Conservation (phyloP, 768 basidiomycete genomes). For the Podaxis mareebaensis region DNA sequence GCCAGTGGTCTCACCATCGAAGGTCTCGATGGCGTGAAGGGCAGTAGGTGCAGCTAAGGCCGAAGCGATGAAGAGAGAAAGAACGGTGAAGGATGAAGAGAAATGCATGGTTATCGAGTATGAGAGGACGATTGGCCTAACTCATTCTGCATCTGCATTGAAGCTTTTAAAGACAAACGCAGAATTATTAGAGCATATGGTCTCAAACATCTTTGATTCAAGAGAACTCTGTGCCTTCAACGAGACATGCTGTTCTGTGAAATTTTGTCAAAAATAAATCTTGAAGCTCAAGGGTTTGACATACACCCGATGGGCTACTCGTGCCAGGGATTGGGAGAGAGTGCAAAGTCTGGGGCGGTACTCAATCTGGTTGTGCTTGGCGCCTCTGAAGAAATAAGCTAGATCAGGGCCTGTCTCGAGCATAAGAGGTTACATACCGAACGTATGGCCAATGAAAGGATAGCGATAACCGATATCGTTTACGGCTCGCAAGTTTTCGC, state of each 20-base stretch:
- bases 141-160: too few species aligned
- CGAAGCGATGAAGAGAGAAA: slow-evolving; percentile 17
- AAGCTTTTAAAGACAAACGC: slow-evolving; percentile 6
- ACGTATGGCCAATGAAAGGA: neutral
- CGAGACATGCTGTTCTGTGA: slow-evolving; percentile 12
- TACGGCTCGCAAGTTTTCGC: neutral
- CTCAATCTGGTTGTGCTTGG: neutral
- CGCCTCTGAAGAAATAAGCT: slow-evolving; percentile 2
- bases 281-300: neutral
- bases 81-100: slow-evolving; percentile 5
- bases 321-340: neutral
- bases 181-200: slow-evolving; percentile 5
- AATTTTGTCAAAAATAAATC: slow-evolving; percentile 4
- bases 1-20: slow-evolving; percentile 26
- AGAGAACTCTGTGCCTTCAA: neutral
- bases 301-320: neutral
- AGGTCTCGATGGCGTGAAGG: slow-evolving; percentile 25
- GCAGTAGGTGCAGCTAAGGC: slow-evolving; percentile 21
- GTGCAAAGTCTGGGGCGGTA: neutral
- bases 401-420: neutral
- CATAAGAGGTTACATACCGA: neutral
- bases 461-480: neutral
- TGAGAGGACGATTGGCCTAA: neutral
- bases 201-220: neutral
- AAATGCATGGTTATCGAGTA: neutral